A percentile compares a stretch with the other conserved stretches of the same genome.
Conservation (phyloP, 1,284 basidiomycete species). For the Tetrapyrgos nigripes region DNA sequence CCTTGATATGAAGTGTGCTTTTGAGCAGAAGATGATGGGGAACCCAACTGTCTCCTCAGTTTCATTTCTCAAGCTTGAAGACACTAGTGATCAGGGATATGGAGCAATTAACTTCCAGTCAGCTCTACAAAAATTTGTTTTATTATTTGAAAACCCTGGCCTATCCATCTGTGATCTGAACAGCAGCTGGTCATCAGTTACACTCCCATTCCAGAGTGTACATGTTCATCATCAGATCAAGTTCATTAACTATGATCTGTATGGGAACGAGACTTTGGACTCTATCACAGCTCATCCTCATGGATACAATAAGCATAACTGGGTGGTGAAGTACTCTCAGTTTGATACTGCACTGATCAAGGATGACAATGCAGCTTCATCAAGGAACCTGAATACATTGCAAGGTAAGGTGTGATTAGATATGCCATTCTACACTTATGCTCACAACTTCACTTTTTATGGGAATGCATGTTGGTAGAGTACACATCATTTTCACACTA, state of each 20-base stretch:
- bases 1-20: too few relatives aligned
- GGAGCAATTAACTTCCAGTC: too few relatives aligned
- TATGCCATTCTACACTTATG: too few relatives aligned
- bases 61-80: neutral
- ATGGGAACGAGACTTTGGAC: neutral
- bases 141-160: too few relatives aligned
- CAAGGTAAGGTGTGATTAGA: too few relatives aligned
- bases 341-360: neutral
- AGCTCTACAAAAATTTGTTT: too few relatives aligned
- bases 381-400: too few relatives aligned
- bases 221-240: constrained; percentile 1
- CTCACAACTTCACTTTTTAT: too few relatives aligned
- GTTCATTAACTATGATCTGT: neutral
- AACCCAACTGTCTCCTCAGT: neutral
- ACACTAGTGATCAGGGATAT: too few relatives aligned
- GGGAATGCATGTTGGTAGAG: too few relatives aligned
- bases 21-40: too few relatives aligned
- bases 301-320: neutral
- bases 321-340: neutral
- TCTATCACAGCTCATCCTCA: neutral
- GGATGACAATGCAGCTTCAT: neutral
- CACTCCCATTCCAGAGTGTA: neutral
- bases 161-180: neutral
- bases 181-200: neutral
- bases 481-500: too few relatives aligned